Percentiles rank a stretch among this genome's conserved stretches.
Conservation (phyloP, 805 yeast genomes). For the Teunomyces kruisii region DNA sequence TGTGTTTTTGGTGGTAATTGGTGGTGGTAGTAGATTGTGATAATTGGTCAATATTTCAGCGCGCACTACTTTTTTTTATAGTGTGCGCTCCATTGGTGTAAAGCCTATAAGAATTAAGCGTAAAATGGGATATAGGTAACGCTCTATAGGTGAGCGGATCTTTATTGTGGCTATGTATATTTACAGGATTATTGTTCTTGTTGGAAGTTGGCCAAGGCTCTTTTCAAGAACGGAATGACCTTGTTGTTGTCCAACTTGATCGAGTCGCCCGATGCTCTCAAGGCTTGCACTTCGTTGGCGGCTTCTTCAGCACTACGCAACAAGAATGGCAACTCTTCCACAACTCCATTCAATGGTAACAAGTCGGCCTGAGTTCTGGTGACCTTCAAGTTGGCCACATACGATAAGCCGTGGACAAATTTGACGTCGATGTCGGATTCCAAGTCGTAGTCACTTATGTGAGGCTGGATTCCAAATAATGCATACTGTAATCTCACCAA, state of each 20-base stretch:
- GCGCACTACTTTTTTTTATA: background rate
- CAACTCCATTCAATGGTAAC: conserved; percentile 37
- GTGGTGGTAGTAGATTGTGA: background rate
- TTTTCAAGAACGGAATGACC: conserved; percentile 37
- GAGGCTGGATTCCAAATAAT: conserved; percentile 79
- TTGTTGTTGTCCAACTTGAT: conserved; percentile 37
- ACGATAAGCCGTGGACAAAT: conserved; percentile 65
- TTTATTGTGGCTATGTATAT: background rate
- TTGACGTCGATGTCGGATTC: conserved; percentile 49
- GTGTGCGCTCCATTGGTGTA: background rate
- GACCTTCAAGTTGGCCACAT: conserved; percentile 67
- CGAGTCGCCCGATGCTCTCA: conserved; percentile 42
- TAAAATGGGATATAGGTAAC: background rate
- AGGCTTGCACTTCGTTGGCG: conserved; percentile 44
- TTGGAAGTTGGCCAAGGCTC: conserved; percentile 24
- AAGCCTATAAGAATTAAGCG: too few relatives aligned
- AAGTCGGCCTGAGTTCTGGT: conserved; percentile 32
- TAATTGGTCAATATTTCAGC: background rate
- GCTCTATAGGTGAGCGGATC: background rate
- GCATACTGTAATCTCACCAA: conserved; percentile 80
- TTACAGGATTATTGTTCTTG: background rate
- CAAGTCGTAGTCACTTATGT: conserved; percentile 54
- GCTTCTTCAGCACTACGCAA: conserved; percentile 37
- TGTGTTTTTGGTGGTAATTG: background rate
- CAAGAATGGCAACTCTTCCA: conserved; percentile 45